phyloP scores from a whole-genome alignment of 805 yeast genomes.

The Soucietia sequanensis region DNA sequence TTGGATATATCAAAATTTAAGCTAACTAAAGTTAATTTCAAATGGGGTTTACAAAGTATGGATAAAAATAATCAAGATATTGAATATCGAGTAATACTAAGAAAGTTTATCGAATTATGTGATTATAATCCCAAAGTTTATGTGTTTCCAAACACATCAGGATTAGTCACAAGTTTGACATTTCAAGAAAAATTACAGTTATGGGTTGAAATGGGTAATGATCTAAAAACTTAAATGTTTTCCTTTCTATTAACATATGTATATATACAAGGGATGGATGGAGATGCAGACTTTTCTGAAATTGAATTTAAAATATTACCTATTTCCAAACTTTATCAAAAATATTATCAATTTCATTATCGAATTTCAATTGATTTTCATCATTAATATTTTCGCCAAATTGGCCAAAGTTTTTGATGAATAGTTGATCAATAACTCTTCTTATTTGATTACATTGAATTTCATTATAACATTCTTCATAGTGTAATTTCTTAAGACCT shows the following conservation, averaged over 20 bases:
- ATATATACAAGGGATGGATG: no score
- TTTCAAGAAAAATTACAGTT: constrained; percentile 42
- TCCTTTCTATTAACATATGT: no score
- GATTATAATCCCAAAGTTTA: constrained; percentile 31
- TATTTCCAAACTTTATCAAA: constrained; percentile 35
- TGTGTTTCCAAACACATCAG: constrained; percentile 74
- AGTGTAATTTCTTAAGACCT: constrained; percentile 33
- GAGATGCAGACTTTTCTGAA: no score
- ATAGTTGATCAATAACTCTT: constrained; percentile 33
- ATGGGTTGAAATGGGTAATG: constrained; percentile 46
- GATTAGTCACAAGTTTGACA: constrained; percentile 55
- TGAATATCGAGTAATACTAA: constrained; percentile 14
- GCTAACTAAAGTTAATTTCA: constrained; percentile 32
- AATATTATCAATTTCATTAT: constrained; percentile 26
- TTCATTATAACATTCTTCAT: constrained; percentile 33
- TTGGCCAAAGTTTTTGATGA: constrained; percentile 36
- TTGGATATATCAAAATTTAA: constrained; percentile 25
- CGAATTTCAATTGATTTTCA: constrained; percentile 23
- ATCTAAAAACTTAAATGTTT: no score
- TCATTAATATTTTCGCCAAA: constrained; percentile 30
- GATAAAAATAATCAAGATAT: constrained; percentile 17
- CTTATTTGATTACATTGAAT: constrained; percentile 38
- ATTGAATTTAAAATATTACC: no score
- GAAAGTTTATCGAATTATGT: constrained; percentile 11
- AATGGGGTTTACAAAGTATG: constrained; percentile 52